These are phyloP conservation scores for Capsicum rhomboideum DNA, from an alignment of 257 asterid genomes.

Conservation along the genomic window DNA sequence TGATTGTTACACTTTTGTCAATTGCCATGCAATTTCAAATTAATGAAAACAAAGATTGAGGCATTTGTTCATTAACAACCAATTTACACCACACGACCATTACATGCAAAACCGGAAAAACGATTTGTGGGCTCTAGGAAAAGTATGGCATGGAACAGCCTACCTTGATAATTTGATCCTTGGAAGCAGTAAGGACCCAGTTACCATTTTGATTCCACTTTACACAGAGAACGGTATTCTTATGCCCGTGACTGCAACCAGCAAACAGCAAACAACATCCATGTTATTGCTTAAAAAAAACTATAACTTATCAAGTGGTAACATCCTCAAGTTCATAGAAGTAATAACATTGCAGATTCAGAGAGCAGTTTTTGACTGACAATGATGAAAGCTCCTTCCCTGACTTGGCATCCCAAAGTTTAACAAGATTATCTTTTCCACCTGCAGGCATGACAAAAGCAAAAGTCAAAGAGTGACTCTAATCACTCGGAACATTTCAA, in stretches of 20 bases:
- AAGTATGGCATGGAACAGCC: constrained; percentile 4
- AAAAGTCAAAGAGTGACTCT: background rate
- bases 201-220: constrained; percentile 98
- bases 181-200: constrained; percentile 93
- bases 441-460: constrained; percentile 44
- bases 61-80: background rate
- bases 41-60: background rate
- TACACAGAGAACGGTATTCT: constrained; percentile 78
- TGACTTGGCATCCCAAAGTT: constrained; percentile 98
- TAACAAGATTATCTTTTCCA: constrained; percentile 96
- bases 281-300: constrained; percentile 5
- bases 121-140: background rate
- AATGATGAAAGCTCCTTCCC: constrained; percentile 89
- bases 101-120: background rate
- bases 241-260: constrained; percentile 91
- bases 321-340: background rate
- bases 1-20: background rate
- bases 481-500: background rate
- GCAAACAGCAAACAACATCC: constrained; percentile 2
- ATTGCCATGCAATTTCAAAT: background rate
- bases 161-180: constrained; percentile 96
- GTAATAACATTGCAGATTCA: background rate
- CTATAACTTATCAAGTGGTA: background rate
- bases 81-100: background rate
- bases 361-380: constrained; percentile 37